Conservation (phyloP, 768 basidiomycete species). For the Pholiota molesta region DNA sequence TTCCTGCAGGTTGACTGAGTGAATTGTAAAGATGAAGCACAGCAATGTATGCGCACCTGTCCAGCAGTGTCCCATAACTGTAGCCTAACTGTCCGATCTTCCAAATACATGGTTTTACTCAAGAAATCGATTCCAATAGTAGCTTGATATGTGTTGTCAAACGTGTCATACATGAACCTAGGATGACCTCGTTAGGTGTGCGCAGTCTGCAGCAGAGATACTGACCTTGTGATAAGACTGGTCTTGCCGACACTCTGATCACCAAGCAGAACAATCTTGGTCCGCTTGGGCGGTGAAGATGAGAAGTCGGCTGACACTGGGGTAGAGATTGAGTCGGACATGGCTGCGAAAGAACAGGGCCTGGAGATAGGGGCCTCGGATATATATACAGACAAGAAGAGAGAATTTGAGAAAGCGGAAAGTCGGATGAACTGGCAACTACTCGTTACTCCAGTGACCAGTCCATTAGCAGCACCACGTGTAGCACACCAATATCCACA, state of each 20-base stretch:
- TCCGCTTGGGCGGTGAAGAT: slow-evolving; percentile 88
- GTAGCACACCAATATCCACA: not conserved
- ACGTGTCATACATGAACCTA: slow-evolving; percentile 99
- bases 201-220: slow-evolving; percentile 16
- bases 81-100: slow-evolving; percentile 95
- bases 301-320: slow-evolving; percentile 84
- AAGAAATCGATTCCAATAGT: slow-evolving; percentile 99
- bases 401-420: not conserved
- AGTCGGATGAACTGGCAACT: not conserved
- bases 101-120: slow-evolving; percentile 99
- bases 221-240: slow-evolving; percentile 92
- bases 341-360: slow-evolving; percentile 15
- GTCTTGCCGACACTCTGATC: slow-evolving; percentile 99
- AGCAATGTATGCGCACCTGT: slow-evolving; percentile 54
- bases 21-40: not conserved
- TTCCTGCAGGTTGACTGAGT: slow-evolving; percentile 57
- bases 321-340: slow-evolving; percentile 54
- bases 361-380: not conserved
- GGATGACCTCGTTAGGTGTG: slow-evolving; percentile 9
- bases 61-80: slow-evolving; percentile 99
- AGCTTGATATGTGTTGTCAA: slow-evolving; percentile 99
- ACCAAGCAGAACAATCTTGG: slow-evolving; percentile 94
- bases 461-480: slow-evolving; percentile 10
- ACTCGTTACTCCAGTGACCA: no score
- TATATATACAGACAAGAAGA: slow-evolving; percentile 13